Percentiles rank a stretch among this genome's conserved stretches.
These are phyloP conservation scores for Citrus cavaleriei DNA, from an alignment of 345 rosid species.

Conservation along the genomic window DNA sequence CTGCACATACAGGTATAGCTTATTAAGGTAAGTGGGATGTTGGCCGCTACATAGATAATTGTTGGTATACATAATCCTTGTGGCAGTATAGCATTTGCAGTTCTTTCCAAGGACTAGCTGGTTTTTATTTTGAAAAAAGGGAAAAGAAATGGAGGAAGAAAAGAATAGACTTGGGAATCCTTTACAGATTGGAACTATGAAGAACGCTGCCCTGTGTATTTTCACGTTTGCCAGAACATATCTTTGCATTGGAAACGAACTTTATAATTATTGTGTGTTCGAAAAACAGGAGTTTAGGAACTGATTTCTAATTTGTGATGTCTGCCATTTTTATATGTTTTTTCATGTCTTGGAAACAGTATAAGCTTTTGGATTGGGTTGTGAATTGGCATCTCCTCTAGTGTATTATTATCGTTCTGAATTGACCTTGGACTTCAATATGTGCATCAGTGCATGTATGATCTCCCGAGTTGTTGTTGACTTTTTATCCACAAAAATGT, in stretches of 20 bases:
- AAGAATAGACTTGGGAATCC: background rate
- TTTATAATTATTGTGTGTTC: background rate
- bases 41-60: background rate
- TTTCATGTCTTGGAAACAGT: background rate
- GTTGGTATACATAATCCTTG: background rate
- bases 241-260: background rate
- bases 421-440: background rate
- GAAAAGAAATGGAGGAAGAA: background rate
- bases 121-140: background rate
- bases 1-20: background rate
- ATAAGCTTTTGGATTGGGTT: background rate
- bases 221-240: background rate
- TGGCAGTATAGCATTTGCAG: background rate
- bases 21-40: background rate
- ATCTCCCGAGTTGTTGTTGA: background rate
- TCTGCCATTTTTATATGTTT: background rate
- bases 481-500: background rate
- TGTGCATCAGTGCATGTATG: background rate
- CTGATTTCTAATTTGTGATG: background rate
- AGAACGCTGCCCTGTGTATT: background rate
- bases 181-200: too few relatives aligned
- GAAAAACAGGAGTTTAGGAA: background rate
- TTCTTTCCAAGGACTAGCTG: slow-evolving; percentile 2
- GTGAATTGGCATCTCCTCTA: background rate
- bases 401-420: background rate